A percentile compares a stretch with the other conserved stretches of the same genome.
Evolutionary conservation across 83 land plant species (phyloP).

Genomic region (Larix sibirica): DNA sequence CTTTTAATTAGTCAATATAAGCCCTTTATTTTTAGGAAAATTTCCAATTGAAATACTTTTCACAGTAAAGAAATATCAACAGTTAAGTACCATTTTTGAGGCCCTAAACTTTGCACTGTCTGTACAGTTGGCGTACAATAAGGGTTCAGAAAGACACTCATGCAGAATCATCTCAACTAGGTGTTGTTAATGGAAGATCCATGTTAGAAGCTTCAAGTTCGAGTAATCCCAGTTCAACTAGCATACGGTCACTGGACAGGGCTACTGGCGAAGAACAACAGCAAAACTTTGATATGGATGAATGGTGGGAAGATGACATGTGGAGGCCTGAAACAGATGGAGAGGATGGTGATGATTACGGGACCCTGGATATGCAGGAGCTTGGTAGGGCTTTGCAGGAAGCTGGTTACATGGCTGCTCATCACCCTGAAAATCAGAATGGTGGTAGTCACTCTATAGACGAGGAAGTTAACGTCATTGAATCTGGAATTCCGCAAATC

Average conservation of each 20-base stretch:
- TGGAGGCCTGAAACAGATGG: constrained; percentile 26
- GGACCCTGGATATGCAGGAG: constrained; percentile 57
- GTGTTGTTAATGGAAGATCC: not conserved
- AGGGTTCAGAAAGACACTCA: constrained; percentile 57
- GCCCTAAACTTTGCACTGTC: not conserved
- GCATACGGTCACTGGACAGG: constrained; percentile 20
- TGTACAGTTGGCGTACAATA: constrained; percentile 79
- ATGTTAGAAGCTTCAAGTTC: constrained; percentile 17
- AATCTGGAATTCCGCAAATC: not conserved
- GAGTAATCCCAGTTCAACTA: constrained; percentile 13
- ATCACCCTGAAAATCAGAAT: constrained; percentile 23
- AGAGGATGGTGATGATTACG: constrained; percentile 37
- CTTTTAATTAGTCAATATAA: not conserved
- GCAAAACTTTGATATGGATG: constrained; percentile 2
- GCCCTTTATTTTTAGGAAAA: not conserved
- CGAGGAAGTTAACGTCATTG: constrained; percentile 10
- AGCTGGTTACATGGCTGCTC: constrained; percentile 53
- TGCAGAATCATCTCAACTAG: not conserved
- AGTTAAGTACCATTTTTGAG: not conserved
- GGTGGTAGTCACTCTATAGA: constrained; percentile 11
- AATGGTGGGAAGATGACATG: constrained; percentile 50
- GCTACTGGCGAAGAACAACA: constrained; percentile 19
- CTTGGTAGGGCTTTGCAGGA: constrained; percentile 64
- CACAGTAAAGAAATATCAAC: not conserved
- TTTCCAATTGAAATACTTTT: not conserved